Conservation (phyloP, 805 yeast genomes). For the Sugiyamaella valdiviana region DNA sequence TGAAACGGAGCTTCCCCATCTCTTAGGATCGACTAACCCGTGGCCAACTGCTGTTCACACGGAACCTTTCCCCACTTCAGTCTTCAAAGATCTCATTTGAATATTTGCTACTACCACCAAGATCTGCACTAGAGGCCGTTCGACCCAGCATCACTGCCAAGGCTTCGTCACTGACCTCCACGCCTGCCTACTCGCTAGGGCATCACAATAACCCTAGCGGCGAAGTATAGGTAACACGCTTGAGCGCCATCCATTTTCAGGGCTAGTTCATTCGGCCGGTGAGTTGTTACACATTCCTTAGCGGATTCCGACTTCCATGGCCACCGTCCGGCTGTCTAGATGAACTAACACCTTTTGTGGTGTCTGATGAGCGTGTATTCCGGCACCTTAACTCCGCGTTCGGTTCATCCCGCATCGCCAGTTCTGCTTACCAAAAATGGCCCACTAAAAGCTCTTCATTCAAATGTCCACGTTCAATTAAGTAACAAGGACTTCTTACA, state of each 20-base stretch:
- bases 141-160: constrained; percentile 38
- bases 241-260: constrained; percentile 40
- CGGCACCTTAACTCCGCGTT: constrained; percentile 39
- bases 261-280: constrained; percentile 47
- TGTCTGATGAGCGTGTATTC: constrained; percentile 41
- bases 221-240: constrained; percentile 39
- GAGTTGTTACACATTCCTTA: constrained; percentile 49
- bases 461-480: constrained; percentile 38
- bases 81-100: constrained; percentile 40
- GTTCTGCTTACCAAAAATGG: constrained; percentile 44
- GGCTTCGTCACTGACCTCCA: constrained; percentile 40
- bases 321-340: constrained; percentile 49
- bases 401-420: constrained; percentile 44
- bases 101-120: constrained; percentile 40
- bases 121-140: constrained; percentile 40
- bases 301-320: constrained; percentile 49
- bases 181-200: constrained; percentile 41
- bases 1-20: constrained; percentile 38
- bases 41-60: constrained; percentile 40
- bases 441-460: constrained; percentile 42
- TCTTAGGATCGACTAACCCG: constrained; percentile 41
- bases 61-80: constrained; percentile 41
- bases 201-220: constrained; percentile 36
- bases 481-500: constrained; percentile 39
- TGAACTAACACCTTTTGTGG: constrained; percentile 43